Base-by-base conservation (phyloP, 768 basidiomycete genomes). In the Tricholoma furcatifolium region DNA sequence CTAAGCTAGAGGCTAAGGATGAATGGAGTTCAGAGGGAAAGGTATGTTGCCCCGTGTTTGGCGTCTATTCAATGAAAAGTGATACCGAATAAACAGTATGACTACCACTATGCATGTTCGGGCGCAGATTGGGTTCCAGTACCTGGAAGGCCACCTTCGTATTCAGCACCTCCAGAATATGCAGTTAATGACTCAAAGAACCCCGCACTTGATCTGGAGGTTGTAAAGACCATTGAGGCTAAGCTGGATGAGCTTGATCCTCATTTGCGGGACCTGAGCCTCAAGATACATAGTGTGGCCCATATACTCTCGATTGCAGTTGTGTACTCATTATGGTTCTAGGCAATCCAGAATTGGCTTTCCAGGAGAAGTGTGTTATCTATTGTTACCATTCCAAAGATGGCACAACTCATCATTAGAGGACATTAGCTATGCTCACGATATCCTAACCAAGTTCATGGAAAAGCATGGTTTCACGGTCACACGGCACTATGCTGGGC, bases 281-380 rank as follows among this genome's bases (percentile, higher is more conserved):
- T 89, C 56, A 71, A 81, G 24, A 88, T 93, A 32, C 88, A 90
- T 61, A 78, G 90, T 91, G 63, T 55, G 79, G 56, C 18, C 8
- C 17, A 36, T 11, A 3, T 34, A 20, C 23, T 18, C 20, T 40
- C 2, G 14, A 32, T 46, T 6, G 30, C 4, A 17, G n/a, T 43
- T 1, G 36, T 15, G 21, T 41, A 18, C 46, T 42, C 55, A 27
- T 50, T 49, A 58, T 51, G 36, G 43, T 54, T n/a, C n/a, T 27
- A 88, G 87, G 65, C 48, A 81, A 87, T 59, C 87, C 87, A 7
- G 88, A 89, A 64, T 62, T 85, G 53, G 73, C 65, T 56, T 91
- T 86, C 61, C 63, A 86, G 55, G 88, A 91, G 67, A 73, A 70
- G 87, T 51, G 31, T 34, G 50, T 42, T 12, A n/a, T 5, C n/a